Evolutionary conservation across 2,329 filamentous ascomycete species (phyloP), one percentile per base, ranked within the genome.

Genomic region (Cytospora paraplurivora): DNA sequence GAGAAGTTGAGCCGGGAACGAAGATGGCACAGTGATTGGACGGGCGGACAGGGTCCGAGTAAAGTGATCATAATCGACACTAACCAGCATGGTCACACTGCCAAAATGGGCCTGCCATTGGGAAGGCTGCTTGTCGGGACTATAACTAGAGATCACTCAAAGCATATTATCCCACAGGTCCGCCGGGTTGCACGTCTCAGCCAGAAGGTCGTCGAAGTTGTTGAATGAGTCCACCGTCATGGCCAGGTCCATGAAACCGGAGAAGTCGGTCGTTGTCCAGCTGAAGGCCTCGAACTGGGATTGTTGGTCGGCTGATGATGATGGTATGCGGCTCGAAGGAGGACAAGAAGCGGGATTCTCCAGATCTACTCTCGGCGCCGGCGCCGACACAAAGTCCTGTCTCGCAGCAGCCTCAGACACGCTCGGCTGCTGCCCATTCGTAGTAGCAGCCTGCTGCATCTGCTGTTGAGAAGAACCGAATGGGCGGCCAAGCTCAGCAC

Each of bases 171-270:
- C 41, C 41, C 17, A 44, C 4, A 19, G 17, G 15, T n/a, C 41
- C 41, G 6, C 17, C 38, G 38, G 38, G 38, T 17, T 41, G 38
- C 38, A 41, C 12, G 38, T 41, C 38, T 41, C 38, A 17, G 38
- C 7, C 38, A 41, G 38, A 17, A 55, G 5, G n/a, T 66, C 62
- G 47, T 70, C 68, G 53, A 69, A 71, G 47, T 60, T 72, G 21
- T 72, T 71, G 56, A 67, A 73, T 19, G 66, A 67, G 62, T 73
- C 71, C 32, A 73, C 69, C 8, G 68, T 69, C 27, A 71, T 12
- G 6, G 71, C 71, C 71, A 70, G 71, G 41, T 73, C 70, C 66
- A 72, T 71, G 35, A 72, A 69, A 61, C 70, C 67, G 34, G 38
- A 60, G 51, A 68, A 68, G n/a, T 55, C 21, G 27, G 38, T 41